Conservation (phyloP, 2,329 filamentous ascomycete genomes). For the Neofusicoccum umdonicola region DNA sequence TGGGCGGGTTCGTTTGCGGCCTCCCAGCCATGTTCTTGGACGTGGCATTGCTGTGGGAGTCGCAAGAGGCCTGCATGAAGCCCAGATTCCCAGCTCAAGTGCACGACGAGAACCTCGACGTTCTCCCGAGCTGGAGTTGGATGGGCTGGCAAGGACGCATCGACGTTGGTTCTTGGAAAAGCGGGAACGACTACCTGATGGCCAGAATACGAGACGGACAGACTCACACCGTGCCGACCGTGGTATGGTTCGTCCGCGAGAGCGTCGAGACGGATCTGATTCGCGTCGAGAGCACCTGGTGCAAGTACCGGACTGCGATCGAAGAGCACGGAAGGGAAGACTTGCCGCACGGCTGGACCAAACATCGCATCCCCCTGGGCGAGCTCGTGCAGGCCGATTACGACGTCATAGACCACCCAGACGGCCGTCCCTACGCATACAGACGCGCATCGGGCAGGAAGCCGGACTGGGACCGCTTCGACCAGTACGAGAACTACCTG, state of each 20-base stretch:
- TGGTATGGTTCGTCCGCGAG: conserved; percentile 10
- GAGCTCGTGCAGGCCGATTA: conserved; percentile 1
- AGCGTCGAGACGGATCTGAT: conserved; percentile 7
- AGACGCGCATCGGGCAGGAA: neutral
- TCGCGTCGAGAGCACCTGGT: conserved; percentile 9
- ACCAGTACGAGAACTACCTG: neutral
- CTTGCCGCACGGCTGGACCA: neutral
- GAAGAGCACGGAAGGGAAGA: neutral
- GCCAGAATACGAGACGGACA: neutral
- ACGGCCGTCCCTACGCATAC: neutral
- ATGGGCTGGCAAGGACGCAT: conserved; percentile 20
- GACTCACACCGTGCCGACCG: conserved; percentile 2
- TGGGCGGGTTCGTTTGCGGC: conserved; percentile 21
- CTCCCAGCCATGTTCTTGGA: conserved; percentile 23
- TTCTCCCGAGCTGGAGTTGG: conserved; percentile 18
- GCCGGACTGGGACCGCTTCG: neutral
- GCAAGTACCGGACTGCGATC: neutral
- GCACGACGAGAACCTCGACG: neutral
- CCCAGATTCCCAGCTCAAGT: neutral
- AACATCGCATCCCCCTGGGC: neutral
- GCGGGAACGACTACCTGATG: conserved; percentile 3
- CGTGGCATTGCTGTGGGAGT: conserved; percentile 20
- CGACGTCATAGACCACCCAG: conserved; percentile 1
- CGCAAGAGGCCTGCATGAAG: conserved; percentile 9
- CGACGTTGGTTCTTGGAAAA: neutral